phyloP scores from a whole-genome alignment of 768 basidiomycete genomes.

The Plicaturopsis crispa region DNA sequence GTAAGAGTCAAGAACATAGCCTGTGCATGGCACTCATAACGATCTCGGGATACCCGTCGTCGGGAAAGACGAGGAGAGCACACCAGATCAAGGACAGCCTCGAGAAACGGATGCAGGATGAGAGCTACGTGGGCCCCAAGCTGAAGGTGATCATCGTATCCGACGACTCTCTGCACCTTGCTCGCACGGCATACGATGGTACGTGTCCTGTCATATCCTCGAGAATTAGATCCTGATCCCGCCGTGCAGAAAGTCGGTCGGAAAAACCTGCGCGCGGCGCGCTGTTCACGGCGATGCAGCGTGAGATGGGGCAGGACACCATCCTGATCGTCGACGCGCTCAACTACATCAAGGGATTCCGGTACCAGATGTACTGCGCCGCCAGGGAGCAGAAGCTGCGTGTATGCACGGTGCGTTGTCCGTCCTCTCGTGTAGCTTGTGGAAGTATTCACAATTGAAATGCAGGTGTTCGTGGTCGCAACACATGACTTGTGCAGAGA shows the following conservation, averaged over 20 bases:
- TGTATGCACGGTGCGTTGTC: slow-evolving; percentile 68
- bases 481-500: slow-evolving; percentile 67
- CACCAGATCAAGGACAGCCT: slow-evolving; percentile 55
- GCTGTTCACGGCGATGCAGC: slow-evolving; percentile 76
- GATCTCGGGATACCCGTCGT: slow-evolving; percentile 79
- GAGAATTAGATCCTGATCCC: slow-evolving; percentile 1
- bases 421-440: background rate
- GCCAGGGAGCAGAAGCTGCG: slow-evolving; percentile 82
- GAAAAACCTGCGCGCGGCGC: slow-evolving; percentile 88
- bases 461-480: slow-evolving; percentile 71
- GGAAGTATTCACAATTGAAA: slow-evolving; percentile 10
- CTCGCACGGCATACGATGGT: slow-evolving; percentile 71
- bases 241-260: slow-evolving; percentile 63
- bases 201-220: slow-evolving; percentile 13
- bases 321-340: slow-evolving; percentile 86
- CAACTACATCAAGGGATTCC: slow-evolving; percentile 98
- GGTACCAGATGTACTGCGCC: slow-evolving; percentile 97
- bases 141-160: slow-evolving; percentile 49
- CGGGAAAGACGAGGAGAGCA: slow-evolving; percentile 79
- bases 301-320: slow-evolving; percentile 62
- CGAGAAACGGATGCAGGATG: slow-evolving; percentile 38
- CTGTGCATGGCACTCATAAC: slow-evolving; percentile 97
- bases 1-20: too few species aligned
- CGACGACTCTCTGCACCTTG: slow-evolving; percentile 63
- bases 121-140: slow-evolving; percentile 44